Evolutionary conservation across 2,329 filamentous ascomycete species (phyloP).

Genomic region (Ploettnerulaceae sp.): DNA sequence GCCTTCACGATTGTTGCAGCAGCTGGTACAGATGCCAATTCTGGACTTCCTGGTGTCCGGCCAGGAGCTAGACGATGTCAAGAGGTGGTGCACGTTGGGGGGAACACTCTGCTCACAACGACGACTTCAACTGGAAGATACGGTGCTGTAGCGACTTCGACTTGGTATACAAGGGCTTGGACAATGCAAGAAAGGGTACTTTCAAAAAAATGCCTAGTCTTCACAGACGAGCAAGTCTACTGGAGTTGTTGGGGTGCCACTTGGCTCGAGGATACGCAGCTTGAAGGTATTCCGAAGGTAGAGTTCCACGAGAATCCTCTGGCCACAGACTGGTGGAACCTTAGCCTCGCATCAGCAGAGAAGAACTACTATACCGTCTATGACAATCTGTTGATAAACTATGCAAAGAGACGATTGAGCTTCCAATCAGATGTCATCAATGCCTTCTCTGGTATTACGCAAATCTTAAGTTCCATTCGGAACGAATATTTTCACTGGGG

Average conservation of each 20-base stretch:
- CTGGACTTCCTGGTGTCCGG: constrained; percentile 13
- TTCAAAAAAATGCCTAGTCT: background rate
- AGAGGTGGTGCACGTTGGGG: background rate
- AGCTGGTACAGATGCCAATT: constrained; percentile 23
- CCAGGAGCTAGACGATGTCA: background rate
- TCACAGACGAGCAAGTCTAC: constrained; percentile 7
- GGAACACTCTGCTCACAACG: background rate
- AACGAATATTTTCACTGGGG: constrained; percentile 6
- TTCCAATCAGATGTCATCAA: constrained; percentile 5
- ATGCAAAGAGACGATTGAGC: background rate
- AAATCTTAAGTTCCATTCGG: background rate
- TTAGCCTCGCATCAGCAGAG: too few species aligned
- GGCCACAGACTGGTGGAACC: too few species aligned
- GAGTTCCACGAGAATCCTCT: background rate
- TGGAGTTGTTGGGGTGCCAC: constrained; percentile 1
- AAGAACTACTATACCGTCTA: too few species aligned
- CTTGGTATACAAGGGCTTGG: constrained; percentile 7
- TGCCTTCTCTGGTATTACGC: constrained; percentile 2
- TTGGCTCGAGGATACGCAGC: background rate
- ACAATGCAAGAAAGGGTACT: constrained; percentile 1
- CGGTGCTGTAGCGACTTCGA: background rate
- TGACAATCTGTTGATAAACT: too few species aligned
- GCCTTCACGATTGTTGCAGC: constrained; percentile 22
- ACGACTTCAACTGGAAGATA: background rate
- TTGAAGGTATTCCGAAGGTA: background rate